Evolutionary conservation across 306 rosid species (phyloP).

Genomic region (Ormosia semicastrata): DNA sequence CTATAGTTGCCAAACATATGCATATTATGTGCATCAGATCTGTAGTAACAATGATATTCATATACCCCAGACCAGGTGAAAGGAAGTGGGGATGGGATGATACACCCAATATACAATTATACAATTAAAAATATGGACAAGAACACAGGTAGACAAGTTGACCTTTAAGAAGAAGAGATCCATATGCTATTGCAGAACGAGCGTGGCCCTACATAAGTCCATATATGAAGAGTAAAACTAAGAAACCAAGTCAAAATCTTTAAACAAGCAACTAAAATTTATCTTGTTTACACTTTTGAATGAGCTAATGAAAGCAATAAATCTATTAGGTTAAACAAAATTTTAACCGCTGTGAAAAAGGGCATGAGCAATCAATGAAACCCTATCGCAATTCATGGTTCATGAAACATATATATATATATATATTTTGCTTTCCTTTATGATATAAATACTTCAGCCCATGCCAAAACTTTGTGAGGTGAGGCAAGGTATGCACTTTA

Average conservation of each 20-base stretch:
- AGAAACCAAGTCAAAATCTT: slow-evolving; percentile 8
- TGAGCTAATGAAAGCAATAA: slow-evolving; percentile 1
- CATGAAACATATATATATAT: not conserved
- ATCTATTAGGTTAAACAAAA: not conserved
- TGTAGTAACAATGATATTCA: not conserved
- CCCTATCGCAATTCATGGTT: not conserved
- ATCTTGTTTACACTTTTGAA: not conserved
- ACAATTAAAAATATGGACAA: not conserved
- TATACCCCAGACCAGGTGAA: slow-evolving; percentile 5
- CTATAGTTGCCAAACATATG: not conserved
- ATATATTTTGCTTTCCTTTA: not conserved
- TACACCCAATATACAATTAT: not conserved
- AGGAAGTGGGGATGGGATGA: not conserved
- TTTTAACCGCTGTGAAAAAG: not conserved
- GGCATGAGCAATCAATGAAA: not conserved
- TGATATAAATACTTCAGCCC: not conserved
- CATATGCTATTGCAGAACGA: slow-evolving; percentile 90
- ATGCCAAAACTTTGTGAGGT: not conserved
- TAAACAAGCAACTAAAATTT: not conserved
- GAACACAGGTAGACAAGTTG: slow-evolving; percentile 22
- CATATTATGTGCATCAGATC: not conserved
- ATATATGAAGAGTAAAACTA: not conserved
- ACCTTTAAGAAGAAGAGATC: slow-evolving; percentile 96
- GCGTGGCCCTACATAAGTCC: slow-evolving; percentile 67
- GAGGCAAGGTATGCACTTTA: not conserved